Base-by-base conservation (phyloP, 164 flowering plant genomes). In the Piper longum region DNA sequence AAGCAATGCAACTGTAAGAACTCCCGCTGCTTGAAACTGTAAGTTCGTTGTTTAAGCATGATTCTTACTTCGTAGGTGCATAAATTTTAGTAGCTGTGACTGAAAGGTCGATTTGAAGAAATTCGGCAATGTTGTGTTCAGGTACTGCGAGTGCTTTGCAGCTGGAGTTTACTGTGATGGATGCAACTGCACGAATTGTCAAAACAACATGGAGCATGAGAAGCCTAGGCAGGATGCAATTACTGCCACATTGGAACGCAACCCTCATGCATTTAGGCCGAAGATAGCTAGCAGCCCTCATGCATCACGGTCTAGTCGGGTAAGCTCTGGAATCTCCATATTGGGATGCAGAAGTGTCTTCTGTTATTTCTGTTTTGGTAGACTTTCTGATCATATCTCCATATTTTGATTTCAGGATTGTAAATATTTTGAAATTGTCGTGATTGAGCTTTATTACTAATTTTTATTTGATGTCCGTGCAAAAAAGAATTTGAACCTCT, bases 81-180 rank as follows among this genome's bases (percentile, higher is more conserved):
- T 48, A 2, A 9, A 48, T 5, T 48, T 48, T 48, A 9, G 9
- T 48, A 48, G 14, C 14, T 48, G 11, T 48, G 11, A 48, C 14
- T 48, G 12, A 48, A 9, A 48, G 1, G 11, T 5, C 52, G 3
- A 48, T 48, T 48, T 48, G 9, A 48, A 48, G 36, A 26, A 26
- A 26, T 26, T 48, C 14, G 52, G 52, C 12, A 48, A 48, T 48
- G 52, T 14, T 48, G 14, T 48, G 52, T 48, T 8, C 14, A 93
- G 99, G 85, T 93, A 93, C 61, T 93, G 99, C 71, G 99, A 93
- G 70, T 93, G 99, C 75, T 93, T 93, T 81, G 96, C 99, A 63
- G 82, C 95, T 52, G 96, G 97, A 66, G 73, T 84, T 62, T 93
- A 84, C 65, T 93, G 99, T 73, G 97, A 93, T 75, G 96, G 97